Evolutionary conservation across 768 basidiomycete genomes (phyloP).

Genomic region (Mycena metata): DNA sequence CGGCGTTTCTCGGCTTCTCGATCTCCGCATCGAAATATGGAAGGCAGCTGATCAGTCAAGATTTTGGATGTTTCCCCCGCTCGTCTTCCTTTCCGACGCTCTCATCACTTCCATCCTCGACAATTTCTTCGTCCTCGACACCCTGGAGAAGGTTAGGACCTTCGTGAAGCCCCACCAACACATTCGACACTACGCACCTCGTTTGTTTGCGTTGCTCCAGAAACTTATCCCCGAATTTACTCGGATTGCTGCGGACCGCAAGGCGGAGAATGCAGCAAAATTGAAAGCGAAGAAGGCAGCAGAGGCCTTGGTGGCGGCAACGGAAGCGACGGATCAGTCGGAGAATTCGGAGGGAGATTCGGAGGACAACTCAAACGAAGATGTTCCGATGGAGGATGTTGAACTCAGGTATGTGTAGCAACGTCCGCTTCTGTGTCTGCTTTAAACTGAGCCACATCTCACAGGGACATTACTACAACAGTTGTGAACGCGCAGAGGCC

Average conservation of each 20-base stretch:
- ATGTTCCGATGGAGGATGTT: neutral
- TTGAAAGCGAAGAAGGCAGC: neutral
- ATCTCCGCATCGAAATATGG: too few relatives aligned
- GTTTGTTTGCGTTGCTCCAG: neutral
- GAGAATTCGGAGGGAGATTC: too few relatives aligned
- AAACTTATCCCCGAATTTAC: neutral
- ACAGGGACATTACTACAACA: too few relatives aligned
- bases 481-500: too few relatives aligned
- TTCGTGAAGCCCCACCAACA: neutral
- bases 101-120: neutral
- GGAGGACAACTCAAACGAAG: too few relatives aligned
- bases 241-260: neutral
- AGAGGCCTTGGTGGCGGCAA: neutral
- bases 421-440: too few relatives aligned
- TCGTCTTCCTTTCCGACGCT: conserved; percentile 2
- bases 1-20: too few relatives aligned
- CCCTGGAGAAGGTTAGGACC: neutral
- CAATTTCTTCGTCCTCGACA: neutral
- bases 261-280: neutral
- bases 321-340: neutral
- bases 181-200: neutral
- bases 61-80: neutral
- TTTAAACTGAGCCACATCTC: too few relatives aligned
- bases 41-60: too few relatives aligned
- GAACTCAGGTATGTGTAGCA: neutral